Conservation (phyloP, 305 asterid species). For the Fraxinus dipetala region DNA sequence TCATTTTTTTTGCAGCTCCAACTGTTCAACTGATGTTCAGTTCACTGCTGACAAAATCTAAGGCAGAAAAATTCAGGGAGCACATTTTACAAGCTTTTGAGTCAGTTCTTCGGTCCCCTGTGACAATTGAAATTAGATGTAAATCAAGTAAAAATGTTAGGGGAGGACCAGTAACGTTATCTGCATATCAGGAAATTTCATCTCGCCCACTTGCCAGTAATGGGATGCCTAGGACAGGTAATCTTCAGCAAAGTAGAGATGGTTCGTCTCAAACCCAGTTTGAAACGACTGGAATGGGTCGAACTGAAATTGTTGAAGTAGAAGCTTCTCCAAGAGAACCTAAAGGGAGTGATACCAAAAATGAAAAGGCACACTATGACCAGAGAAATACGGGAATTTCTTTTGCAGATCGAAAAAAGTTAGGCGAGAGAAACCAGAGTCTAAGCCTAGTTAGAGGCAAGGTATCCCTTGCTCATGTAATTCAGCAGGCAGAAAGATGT, state of each 20-base stretch:
- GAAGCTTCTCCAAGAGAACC: conserved; percentile 11
- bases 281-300: neutral
- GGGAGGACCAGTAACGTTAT: neutral
- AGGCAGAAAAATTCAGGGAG: conserved; percentile 66
- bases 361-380: conserved; percentile 27
- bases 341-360: neutral
- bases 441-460: conserved; percentile 85
- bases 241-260: neutral
- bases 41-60: conserved; percentile 64
- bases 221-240: conserved; percentile 26
- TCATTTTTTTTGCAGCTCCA: conserved; percentile 60
- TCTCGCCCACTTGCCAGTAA: neutral
- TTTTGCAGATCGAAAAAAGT: conserved; percentile 25
- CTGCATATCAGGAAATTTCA: conserved; percentile 2
- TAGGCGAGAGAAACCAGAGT: conserved; percentile 58
- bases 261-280: conserved; percentile 1
- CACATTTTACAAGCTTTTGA: conserved; percentile 78
- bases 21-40: conserved; percentile 77
- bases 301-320: conserved; percentile 5
- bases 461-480: conserved; percentile 90
- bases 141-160: neutral
- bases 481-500: conserved; percentile 85
- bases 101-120: neutral
- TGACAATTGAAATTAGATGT: conserved; percentile 2
- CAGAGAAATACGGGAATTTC: conserved; percentile 6